These are phyloP conservation scores for Phaeotremella fagi DNA, from an alignment of 768 basidiomycete species.

Conservation along the genomic window DNA sequence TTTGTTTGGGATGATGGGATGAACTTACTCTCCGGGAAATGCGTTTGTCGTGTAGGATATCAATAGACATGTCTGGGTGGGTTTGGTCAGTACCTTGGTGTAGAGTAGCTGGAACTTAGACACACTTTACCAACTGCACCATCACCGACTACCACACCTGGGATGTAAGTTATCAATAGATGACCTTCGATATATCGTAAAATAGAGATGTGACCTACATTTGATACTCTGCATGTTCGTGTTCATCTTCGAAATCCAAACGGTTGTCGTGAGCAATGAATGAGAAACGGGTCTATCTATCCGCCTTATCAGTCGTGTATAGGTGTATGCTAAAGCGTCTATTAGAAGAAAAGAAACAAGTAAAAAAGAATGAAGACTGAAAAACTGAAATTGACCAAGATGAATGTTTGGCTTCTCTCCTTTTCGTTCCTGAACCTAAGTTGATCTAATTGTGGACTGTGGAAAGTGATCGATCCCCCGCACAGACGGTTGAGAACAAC, in stretches of 20 bases:
- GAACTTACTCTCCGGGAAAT: conserved; percentile 59
- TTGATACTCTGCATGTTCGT: conserved; percentile 79
- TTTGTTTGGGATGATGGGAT: neutral
- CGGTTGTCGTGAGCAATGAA: too few relatives aligned
- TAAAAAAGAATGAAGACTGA: too few relatives aligned
- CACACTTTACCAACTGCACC: conserved; percentile 96
- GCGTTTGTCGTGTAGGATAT: conserved; percentile 99
- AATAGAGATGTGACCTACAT: conserved; percentile 55
- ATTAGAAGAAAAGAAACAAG: too few relatives aligned
- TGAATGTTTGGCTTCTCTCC: too few relatives aligned
- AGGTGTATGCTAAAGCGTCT: too few relatives aligned
- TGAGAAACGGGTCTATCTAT: too few relatives aligned
- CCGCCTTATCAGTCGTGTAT: too few relatives aligned
- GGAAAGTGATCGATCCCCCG: too few relatives aligned
- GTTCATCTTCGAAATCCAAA: conserved; percentile 37
- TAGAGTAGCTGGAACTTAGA: conserved; percentile 6
- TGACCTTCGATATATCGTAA: conserved; percentile 42
- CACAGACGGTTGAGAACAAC: too few relatives aligned
- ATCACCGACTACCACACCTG: conserved; percentile 97
- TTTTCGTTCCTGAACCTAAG: too few relatives aligned
- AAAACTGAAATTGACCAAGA: too few relatives aligned
- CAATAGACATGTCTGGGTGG: conserved; percentile 81
- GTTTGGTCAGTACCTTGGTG: neutral
- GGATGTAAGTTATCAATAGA: conserved; percentile 11
- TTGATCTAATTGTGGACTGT: too few relatives aligned